phyloP scores from a whole-genome alignment of 2,329 filamentous ascomycete species.

The Drechslerella dactyloides region DNA sequence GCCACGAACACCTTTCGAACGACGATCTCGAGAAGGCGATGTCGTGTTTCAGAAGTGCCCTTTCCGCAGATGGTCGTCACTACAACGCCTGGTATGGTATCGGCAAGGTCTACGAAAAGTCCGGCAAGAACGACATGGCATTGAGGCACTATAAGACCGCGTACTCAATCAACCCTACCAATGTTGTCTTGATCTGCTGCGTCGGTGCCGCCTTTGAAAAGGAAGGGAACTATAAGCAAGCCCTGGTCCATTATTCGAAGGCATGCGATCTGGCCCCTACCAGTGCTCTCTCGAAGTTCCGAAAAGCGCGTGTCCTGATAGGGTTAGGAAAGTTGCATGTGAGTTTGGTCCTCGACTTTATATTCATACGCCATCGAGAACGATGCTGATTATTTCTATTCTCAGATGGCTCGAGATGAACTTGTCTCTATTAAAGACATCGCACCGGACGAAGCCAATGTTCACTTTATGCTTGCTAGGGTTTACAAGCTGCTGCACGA shows the following conservation, averaged over 20 bases:
- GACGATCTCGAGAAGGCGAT: conserved; percentile 97
- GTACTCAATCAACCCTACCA: conserved; percentile 87
- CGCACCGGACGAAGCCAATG: conserved; percentile 91
- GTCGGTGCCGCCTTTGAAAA: conserved; percentile 90
- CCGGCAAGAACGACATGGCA: conserved; percentile 88
- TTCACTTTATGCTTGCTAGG: conserved; percentile 91
- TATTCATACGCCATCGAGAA: neutral
- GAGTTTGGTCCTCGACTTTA: conserved; percentile 12
- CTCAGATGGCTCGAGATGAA: conserved; percentile 77
- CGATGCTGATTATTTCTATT: conserved; percentile 3
- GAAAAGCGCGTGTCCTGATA: conserved; percentile 87
- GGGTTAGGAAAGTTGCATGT: conserved; percentile 67
- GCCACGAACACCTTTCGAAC: conserved; percentile 92
- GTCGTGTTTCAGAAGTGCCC: conserved; percentile 81
- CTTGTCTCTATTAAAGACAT: conserved; percentile 87
- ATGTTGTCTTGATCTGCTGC: conserved; percentile 88
- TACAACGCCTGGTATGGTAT: conserved; percentile 99
- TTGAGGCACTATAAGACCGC: conserved; percentile 90
- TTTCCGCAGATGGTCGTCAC: conserved; percentile 83
- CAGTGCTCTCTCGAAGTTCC: conserved; percentile 84
- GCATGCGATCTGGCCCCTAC: conserved; percentile 82
- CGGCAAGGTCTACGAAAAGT: conserved; percentile 81
- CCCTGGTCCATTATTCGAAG: conserved; percentile 79
- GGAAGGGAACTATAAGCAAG: conserved; percentile 78
- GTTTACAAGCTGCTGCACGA: conserved; percentile 76